Evolutionary conservation across 768 basidiomycete genomes (phyloP).

Genomic region (Lentinula guzmanii): DNA sequence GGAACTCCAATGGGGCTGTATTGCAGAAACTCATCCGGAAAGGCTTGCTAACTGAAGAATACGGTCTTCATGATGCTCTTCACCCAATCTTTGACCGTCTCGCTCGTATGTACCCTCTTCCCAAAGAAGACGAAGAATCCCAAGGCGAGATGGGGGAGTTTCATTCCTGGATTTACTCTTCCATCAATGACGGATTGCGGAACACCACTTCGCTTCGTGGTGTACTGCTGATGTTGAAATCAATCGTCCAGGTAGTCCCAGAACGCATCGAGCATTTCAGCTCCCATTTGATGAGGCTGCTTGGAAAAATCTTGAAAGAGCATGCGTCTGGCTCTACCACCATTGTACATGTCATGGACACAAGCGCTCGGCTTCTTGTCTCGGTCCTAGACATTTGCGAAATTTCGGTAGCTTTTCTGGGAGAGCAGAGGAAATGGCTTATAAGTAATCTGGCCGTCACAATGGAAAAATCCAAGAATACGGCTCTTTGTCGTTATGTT

Average conservation of each 20-base stretch:
- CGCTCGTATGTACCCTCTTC: conserved; percentile 68
- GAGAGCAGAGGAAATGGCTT: conserved; percentile 81
- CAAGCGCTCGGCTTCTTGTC: conserved; percentile 58
- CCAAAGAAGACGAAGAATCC: conserved; percentile 75
- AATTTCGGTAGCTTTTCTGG: conserved; percentile 70
- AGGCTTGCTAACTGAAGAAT: conserved; percentile 77
- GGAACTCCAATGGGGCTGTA: conserved; percentile 57
- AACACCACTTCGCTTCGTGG: conserved; percentile 70
- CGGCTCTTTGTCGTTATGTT: conserved; percentile 73
- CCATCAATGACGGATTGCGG: conserved; percentile 76
- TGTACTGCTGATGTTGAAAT: conserved; percentile 80
- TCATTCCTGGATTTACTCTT: conserved; percentile 66
- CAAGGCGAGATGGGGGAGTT: conserved; percentile 70
- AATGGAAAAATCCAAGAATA: conserved; percentile 85
- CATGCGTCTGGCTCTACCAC: conserved; percentile 56
- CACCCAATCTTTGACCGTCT: conserved; percentile 81
- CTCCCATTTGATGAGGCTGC: conserved; percentile 69
- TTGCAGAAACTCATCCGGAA: conserved; percentile 85
- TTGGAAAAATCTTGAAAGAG: conserved; percentile 83
- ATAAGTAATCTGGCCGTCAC: conserved; percentile 69
- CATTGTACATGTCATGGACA: conserved; percentile 40
- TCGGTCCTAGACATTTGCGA: conserved; percentile 87
- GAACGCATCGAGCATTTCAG: conserved; percentile 82
- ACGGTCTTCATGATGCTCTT: conserved; percentile 72
- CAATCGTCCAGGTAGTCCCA: conserved; percentile 73